phyloP scores from a whole-genome alignment of 2,329 filamentous ascomycete species.

The Phialocephala sp. region DNA sequence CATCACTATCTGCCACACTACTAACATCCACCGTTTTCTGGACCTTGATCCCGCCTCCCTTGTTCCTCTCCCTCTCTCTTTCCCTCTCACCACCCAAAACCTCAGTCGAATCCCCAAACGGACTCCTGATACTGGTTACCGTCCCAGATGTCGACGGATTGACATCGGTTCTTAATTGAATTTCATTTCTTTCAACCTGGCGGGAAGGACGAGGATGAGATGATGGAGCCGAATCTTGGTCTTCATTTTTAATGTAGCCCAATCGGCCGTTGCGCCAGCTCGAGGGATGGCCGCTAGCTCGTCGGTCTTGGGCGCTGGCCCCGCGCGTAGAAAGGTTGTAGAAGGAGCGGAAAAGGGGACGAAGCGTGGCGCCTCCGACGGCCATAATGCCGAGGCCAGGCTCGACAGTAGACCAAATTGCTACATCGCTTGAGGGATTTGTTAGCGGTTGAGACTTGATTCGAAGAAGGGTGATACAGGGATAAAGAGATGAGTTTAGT shows the following conservation, averaged over 20 bases:
- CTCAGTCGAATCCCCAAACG: conserved; percentile 12
- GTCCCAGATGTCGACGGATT: background rate
- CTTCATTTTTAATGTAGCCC: background rate
- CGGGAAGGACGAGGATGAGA: background rate
- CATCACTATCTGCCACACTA: conserved; percentile 2
- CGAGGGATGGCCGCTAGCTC: background rate
- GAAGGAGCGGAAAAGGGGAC: conserved; percentile 47
- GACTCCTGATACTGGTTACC: conserved; percentile 12
- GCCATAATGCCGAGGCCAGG: conserved; percentile 55
- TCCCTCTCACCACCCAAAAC: background rate
- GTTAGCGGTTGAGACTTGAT: conserved; percentile 14
- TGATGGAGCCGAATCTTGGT: background rate
- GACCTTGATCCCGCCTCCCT: conserved; percentile 3
- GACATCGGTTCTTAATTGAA: background rate
- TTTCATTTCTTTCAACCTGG: background rate
- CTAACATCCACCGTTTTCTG: conserved; percentile 12
- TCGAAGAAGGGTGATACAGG: background rate
- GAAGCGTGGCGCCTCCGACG: conserved; percentile 53
- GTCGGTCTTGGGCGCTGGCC: background rate
- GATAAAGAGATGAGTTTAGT: no score
- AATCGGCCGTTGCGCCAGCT: background rate
- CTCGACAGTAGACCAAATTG: conserved; percentile 56
- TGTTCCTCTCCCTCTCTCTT: background rate
- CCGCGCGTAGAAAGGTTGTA: conserved; percentile 24
- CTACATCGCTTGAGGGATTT: conserved; percentile 41